These are phyloP conservation scores for Claviceps quebecensis DNA, from an alignment of 2,329 filamentous ascomycete genomes.

Conservation along the genomic window DNA sequence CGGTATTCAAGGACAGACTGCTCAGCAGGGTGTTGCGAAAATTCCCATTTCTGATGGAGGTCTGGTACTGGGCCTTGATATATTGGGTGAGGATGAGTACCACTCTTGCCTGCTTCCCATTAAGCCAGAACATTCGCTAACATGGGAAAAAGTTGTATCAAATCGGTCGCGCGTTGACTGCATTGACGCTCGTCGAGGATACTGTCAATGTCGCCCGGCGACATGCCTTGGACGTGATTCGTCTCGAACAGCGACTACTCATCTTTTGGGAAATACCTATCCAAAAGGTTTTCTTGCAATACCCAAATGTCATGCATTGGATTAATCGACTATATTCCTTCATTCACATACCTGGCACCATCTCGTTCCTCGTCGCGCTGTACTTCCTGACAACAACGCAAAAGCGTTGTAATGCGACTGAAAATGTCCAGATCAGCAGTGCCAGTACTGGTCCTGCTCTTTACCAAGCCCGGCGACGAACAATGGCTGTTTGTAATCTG, in stretches of 20 bases:
- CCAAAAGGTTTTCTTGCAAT: conserved; percentile 25
- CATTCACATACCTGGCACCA: conserved; percentile 65
- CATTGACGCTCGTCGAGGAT: conserved; percentile 51
- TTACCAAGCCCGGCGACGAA: conserved; percentile 42
- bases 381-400: conserved; percentile 57
- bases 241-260: conserved; percentile 48
- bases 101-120: not conserved
- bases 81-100: conserved; percentile 6
- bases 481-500: conserved; percentile 48
- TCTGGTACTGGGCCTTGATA: conserved; percentile 52
- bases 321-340: conserved; percentile 64
- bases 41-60: conserved; percentile 60
- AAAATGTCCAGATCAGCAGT: conserved; percentile 15
- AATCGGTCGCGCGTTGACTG: conserved; percentile 57
- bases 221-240: conserved; percentile 54
- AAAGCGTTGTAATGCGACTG: conserved; percentile 25
- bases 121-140: not conserved
- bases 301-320: conserved; percentile 46
- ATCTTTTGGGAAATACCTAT: conserved; percentile 48
- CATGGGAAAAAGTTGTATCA: conserved; percentile 48
- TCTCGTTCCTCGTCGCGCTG: conserved; percentile 49
- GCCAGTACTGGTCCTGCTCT: conserved; percentile 27
- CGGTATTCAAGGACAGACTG: conserved; percentile 42
- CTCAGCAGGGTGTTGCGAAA: conserved; percentile 50
- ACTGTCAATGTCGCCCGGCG: conserved; percentile 54